Percentiles rank a stretch among this genome's conserved stretches.
Evolutionary conservation across 1,284 basidiomycete genomes (phyloP).

Genomic region (Ustilago vetiveriae): DNA sequence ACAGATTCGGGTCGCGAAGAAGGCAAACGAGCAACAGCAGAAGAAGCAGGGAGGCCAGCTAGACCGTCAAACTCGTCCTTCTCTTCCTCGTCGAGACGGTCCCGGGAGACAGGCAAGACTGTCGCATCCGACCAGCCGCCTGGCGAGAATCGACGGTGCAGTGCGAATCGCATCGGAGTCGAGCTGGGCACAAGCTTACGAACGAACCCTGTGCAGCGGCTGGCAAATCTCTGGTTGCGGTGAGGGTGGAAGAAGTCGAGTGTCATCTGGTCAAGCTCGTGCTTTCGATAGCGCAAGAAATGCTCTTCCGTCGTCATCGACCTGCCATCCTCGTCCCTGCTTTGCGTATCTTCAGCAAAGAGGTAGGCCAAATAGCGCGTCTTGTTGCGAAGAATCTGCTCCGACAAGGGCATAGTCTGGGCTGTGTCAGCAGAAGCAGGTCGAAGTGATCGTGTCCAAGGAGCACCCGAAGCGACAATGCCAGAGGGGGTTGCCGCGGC

Average conservation of each 20-base stretch:
- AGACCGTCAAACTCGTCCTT: conserved; percentile 66
- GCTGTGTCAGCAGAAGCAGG: conserved; percentile 15
- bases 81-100: conserved; percentile 67
- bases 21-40: conserved; percentile 38
- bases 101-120: neutral
- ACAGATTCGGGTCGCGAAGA: conserved; percentile 16
- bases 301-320: conserved; percentile 15
- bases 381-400: conserved; percentile 61
- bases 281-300: conserved; percentile 66
- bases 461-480: conserved; percentile 26
- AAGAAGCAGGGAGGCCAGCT: conserved; percentile 47
- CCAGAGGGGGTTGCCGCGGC: neutral
- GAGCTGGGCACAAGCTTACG: conserved; percentile 68
- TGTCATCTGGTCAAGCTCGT: conserved; percentile 70
- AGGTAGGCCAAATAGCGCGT: conserved; percentile 60
- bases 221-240: conserved; percentile 68
- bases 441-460: conserved; percentile 52
- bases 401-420: conserved; percentile 45
- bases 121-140: conserved; percentile 2
- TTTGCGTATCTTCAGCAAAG: conserved; percentile 24
- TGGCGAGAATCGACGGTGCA: conserved; percentile 56
- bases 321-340: conserved; percentile 14
- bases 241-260: conserved; percentile 69
- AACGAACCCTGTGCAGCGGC: conserved; percentile 69
- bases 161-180: conserved; percentile 68